phyloP scores from a whole-genome alignment of 345 rosid species.

The Sisymbrium irio region DNA sequence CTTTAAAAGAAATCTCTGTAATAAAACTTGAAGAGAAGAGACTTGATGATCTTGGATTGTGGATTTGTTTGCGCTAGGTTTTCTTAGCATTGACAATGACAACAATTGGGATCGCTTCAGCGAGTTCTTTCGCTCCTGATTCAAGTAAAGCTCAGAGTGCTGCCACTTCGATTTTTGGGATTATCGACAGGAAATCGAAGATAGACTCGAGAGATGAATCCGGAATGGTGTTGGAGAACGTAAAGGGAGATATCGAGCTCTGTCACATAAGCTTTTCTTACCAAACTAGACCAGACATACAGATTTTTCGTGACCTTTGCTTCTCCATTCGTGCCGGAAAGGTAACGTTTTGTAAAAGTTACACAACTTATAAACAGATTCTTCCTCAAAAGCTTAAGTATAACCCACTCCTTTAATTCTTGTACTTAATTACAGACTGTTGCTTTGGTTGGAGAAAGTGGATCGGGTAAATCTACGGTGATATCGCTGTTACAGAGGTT shows the following conservation, averaged over 20 bases:
- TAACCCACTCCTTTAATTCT: not conserved
- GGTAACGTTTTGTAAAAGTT: constrained; percentile 29
- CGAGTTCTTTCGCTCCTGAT: constrained; percentile 51
- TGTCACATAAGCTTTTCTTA: constrained; percentile 50
- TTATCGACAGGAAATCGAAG: constrained; percentile 52
- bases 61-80: constrained; percentile 34
- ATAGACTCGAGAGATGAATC: constrained; percentile 54
- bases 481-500: constrained; percentile 58
- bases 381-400: not conserved
- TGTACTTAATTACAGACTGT: constrained; percentile 46
- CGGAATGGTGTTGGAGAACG: constrained; percentile 40
- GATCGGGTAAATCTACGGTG: constrained; percentile 65
- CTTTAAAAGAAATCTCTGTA: not conserved
- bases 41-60: not conserved
- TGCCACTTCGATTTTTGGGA: constrained; percentile 56
- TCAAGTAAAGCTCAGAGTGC: constrained; percentile 45
- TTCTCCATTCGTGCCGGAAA: constrained; percentile 52
- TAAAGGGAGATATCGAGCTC: constrained; percentile 55
- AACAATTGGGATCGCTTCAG: constrained; percentile 45
- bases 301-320: constrained; percentile 49
- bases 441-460: constrained; percentile 77
- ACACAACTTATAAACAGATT: not conserved
- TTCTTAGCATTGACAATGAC: constrained; percentile 55
- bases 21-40: not conserved
- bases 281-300: constrained; percentile 61